Conservation (phyloP, 192 early-diverging fungal genomes). For the Coemansia furcata region DNA sequence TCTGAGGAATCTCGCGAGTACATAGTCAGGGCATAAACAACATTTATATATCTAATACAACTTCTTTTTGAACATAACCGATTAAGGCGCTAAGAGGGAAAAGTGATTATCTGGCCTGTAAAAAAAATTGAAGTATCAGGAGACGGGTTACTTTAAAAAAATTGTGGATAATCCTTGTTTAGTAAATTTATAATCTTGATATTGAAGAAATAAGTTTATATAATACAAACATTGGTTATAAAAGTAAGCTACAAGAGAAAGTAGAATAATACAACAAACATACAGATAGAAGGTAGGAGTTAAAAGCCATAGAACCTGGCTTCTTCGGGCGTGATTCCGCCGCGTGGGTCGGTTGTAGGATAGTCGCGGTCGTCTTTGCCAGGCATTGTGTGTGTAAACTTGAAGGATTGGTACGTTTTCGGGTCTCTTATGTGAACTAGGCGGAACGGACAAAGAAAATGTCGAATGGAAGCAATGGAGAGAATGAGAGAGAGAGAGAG, state of each 20-base stretch:
- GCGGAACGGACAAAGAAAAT: not conserved
- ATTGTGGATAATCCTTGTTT: not conserved
- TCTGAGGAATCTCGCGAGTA: constrained; percentile 30
- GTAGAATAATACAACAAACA: not conserved
- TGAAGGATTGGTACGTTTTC: not conserved
- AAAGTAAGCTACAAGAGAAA: not conserved
- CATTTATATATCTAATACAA: not conserved
- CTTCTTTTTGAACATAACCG: not conserved
- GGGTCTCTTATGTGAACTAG: not conserved
- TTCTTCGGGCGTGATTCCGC: constrained; percentile 30
- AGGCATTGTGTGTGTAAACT: not conserved
- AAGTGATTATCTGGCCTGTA: too few relatives aligned
- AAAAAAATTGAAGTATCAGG: not conserved
- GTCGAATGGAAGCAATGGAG: not conserved
- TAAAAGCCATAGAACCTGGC: constrained; percentile 30
- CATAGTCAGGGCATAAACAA: constrained; percentile 3
- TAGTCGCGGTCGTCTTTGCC: constrained; percentile 15
- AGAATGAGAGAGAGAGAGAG: not conserved
- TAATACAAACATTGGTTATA: not conserved
- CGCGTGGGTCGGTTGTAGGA: constrained; percentile 32
- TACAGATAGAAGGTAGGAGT: not conserved
- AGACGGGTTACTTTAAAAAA: not conserved
- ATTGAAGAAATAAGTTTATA: not conserved
- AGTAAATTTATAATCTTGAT: not conserved
- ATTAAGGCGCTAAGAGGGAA: not conserved